Evolutionary conservation across 805 yeast genomes (phyloP).

Genomic region (Ascoidea rubescens): DNA sequence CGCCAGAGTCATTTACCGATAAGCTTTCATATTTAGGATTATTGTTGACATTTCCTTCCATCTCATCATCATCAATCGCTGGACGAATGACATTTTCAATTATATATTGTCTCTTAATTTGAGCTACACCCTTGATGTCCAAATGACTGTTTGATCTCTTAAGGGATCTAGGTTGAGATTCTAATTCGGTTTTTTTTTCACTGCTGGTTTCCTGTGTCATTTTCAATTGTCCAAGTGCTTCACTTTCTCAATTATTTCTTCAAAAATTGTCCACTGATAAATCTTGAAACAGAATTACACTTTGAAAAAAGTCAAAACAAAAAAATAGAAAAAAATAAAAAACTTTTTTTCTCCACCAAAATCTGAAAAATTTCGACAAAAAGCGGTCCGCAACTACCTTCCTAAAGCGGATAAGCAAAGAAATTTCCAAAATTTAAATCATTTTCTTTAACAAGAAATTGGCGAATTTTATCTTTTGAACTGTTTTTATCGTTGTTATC

Average conservation of each 20-base stretch:
- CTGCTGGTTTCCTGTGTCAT: not conserved
- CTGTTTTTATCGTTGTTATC: too few relatives aligned
- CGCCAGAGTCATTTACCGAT: slow-evolving; percentile 20
- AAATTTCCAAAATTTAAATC: not conserved
- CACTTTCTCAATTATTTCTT: too few relatives aligned
- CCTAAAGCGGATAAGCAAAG: slow-evolving; percentile 12
- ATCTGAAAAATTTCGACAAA: not conserved
- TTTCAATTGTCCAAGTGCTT: not conserved
- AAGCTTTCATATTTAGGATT: slow-evolving; percentile 11
- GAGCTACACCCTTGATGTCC: slow-evolving; percentile 51
- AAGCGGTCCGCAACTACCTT: slow-evolving; percentile 5
- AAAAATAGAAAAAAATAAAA: not conserved
- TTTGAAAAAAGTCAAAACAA: too few relatives aligned
- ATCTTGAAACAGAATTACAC: too few relatives aligned
- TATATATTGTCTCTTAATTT: slow-evolving; percentile 59
- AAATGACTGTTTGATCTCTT: slow-evolving; percentile 6
- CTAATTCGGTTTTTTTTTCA: not conserved
- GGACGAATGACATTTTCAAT: slow-evolving; percentile 18
- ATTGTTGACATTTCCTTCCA: slow-evolving; percentile 34
- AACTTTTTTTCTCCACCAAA: not conserved
- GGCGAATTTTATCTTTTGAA: too few relatives aligned
- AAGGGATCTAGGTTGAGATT: not conserved
- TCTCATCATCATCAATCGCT: slow-evolving; percentile 8
- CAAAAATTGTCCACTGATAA: too few relatives aligned
- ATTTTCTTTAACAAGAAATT: too few relatives aligned